A percentile compares a stretch with the other conserved stretches of the same genome.
Evolutionary conservation across 2,329 filamentous ascomycete genomes (phyloP).

Genomic region (Monosporascus ibericus): DNA sequence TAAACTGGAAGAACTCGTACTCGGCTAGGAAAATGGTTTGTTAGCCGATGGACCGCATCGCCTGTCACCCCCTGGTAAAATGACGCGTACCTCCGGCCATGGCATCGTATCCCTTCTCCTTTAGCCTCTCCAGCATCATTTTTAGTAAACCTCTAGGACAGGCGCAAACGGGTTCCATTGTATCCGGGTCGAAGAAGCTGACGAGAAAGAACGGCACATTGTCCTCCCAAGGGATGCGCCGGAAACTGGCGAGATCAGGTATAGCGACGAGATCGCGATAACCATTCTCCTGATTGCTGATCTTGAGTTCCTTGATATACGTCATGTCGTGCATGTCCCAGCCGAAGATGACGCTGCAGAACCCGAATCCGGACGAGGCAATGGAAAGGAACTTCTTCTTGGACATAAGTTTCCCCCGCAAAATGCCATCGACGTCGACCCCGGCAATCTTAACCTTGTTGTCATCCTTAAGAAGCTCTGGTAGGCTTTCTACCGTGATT

Average conservation of each 20-base stretch:
- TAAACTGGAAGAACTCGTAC: slow-evolving; percentile 60
- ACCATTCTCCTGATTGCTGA: slow-evolving; percentile 75
- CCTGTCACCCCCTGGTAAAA: neutral
- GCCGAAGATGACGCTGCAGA: slow-evolving; percentile 78
- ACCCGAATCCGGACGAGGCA: slow-evolving; percentile 68
- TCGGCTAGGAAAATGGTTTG: slow-evolving; percentile 47
- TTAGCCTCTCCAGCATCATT: slow-evolving; percentile 53
- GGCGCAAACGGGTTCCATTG: slow-evolving; percentile 56
- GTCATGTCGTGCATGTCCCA: slow-evolving; percentile 86
- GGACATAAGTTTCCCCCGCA: slow-evolving; percentile 74
- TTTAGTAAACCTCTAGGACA: slow-evolving; percentile 65
- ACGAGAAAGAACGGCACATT: slow-evolving; percentile 71
- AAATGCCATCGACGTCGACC: slow-evolving; percentile 68
- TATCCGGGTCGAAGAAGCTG: slow-evolving; percentile 67
- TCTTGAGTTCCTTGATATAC: slow-evolving; percentile 67
- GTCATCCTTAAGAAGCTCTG: slow-evolving; percentile 57
- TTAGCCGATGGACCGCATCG: no score
- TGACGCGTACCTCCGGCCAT: slow-evolving; percentile 64
- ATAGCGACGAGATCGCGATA: slow-evolving; percentile 71
- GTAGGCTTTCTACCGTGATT: slow-evolving; percentile 53
- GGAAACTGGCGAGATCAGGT: slow-evolving; percentile 63
- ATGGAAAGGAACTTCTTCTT: slow-evolving; percentile 79
- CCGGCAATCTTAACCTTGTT: slow-evolving; percentile 71
- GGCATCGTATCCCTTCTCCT: slow-evolving; percentile 57
- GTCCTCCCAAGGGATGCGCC: slow-evolving; percentile 75